phyloP scores from a whole-genome alignment of 2,329 filamentous ascomycete species.

The Aureobasidium sp. region DNA sequence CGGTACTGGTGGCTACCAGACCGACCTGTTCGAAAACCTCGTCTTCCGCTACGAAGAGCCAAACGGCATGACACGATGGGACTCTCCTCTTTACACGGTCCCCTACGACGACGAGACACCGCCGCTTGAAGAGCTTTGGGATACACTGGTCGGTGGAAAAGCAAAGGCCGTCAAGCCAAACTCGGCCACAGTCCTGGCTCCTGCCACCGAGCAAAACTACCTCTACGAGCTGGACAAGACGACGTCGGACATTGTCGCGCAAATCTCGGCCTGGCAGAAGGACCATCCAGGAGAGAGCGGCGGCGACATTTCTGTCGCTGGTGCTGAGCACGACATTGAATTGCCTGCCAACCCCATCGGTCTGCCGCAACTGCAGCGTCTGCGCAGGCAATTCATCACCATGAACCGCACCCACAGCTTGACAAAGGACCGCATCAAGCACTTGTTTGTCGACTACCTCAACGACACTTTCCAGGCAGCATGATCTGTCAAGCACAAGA shows the following conservation, averaged over 20 bases:
- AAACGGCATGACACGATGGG: constrained; percentile 77
- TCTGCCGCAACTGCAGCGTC: constrained; percentile 66
- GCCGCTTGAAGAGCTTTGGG: constrained; percentile 66
- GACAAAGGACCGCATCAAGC: constrained; percentile 28
- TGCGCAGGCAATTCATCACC: constrained; percentile 68
- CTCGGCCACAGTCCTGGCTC: constrained; percentile 63
- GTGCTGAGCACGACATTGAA: constrained; percentile 49
- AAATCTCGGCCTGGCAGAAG: constrained; percentile 59
- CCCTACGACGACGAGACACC: constrained; percentile 64
- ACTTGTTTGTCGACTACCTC: constrained; percentile 34
- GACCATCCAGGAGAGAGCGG: constrained; percentile 55
- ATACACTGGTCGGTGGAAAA: constrained; percentile 58
- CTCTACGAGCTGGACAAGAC: constrained; percentile 71
- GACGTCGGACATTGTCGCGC: constrained; percentile 67
- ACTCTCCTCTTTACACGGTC: constrained; percentile 72
- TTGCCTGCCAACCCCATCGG: constrained; percentile 56
- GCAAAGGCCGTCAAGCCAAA: constrained; percentile 63
- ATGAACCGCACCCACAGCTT: constrained; percentile 59
- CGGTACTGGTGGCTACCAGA: constrained; percentile 38
- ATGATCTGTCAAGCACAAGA: neutral
- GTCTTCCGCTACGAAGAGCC: constrained; percentile 80
- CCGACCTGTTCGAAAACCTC: constrained; percentile 66
- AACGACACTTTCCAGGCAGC: constrained; percentile 29
- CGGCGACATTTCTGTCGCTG: constrained; percentile 37
- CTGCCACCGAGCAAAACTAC: constrained; percentile 57